phyloP scores from a whole-genome alignment of 495 filamentous ascomycete genomes.

The Alectoria sarmentosa region DNA sequence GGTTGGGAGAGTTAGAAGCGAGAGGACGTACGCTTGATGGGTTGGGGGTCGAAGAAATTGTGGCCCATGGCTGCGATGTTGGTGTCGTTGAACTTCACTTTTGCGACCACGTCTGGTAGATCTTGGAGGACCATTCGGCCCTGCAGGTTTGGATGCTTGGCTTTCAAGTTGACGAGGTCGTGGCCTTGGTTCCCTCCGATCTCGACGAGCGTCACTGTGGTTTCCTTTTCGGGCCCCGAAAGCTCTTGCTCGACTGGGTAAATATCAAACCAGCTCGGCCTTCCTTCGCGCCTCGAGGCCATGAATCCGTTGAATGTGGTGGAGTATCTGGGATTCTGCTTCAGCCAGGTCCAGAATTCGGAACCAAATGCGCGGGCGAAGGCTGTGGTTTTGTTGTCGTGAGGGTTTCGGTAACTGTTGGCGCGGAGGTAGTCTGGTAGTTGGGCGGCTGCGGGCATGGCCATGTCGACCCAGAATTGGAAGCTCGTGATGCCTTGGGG shows the following conservation, averaged over 20 bases:
- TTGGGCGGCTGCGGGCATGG: too few relatives aligned
- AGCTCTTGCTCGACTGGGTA: neutral
- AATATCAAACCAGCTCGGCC: neutral
- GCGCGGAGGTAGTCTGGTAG: too few relatives aligned
- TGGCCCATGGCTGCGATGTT: neutral
- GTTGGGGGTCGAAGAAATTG: neutral
- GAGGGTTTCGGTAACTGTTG: too few relatives aligned
- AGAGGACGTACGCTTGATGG: neutral
- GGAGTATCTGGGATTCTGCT: too few relatives aligned
- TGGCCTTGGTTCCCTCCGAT: neutral
- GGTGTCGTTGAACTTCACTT: neutral
- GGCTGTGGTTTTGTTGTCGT: too few relatives aligned
- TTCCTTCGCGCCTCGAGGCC: neutral
- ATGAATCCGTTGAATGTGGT: constrained; percentile 1
- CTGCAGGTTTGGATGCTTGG: neutral
- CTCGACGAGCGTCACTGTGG: neutral
- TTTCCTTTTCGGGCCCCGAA: neutral
- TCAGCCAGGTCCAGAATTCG: too few relatives aligned
- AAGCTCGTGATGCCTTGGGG: too few relatives aligned
- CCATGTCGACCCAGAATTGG: too few relatives aligned
- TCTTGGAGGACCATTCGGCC: neutral
- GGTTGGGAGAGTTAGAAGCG: too few relatives aligned
- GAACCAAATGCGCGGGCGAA: too few relatives aligned
- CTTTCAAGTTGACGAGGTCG: neutral
- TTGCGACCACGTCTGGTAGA: neutral